A percentile compares a stretch with the other conserved stretches of the same genome.
phyloP scores from a whole-genome alignment of 768 basidiomycete species.

The Suillus weaverae region DNA sequence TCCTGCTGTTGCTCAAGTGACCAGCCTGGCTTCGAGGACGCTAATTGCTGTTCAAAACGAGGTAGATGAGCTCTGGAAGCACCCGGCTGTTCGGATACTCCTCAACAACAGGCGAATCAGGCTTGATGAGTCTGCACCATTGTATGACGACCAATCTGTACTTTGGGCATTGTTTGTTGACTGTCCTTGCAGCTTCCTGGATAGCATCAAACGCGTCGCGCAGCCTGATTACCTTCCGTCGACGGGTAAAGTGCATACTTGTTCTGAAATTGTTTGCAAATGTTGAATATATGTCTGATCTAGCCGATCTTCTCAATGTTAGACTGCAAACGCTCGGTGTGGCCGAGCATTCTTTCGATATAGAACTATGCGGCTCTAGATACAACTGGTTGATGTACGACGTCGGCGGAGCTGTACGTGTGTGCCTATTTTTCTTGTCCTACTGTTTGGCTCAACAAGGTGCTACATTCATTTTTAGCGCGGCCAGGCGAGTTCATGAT shows the following conservation, averaged over 20 bases:
- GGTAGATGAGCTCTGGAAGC: slow-evolving; percentile 67
- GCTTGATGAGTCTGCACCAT: slow-evolving; percentile 74
- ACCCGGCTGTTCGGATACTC: slow-evolving; percentile 61
- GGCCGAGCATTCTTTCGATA: slow-evolving; percentile 72
- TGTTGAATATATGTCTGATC: not conserved
- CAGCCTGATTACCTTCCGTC: slow-evolving; percentile 70
- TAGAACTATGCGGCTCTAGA: slow-evolving; percentile 57
- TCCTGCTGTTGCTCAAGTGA: slow-evolving; percentile 40
- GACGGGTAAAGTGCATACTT: slow-evolving; percentile 46
- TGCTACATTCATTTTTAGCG: slow-evolving; percentile 38
- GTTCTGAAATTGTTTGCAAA: slow-evolving; percentile 8
- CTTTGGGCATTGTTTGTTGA: slow-evolving; percentile 5
- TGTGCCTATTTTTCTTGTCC: slow-evolving; percentile 3
- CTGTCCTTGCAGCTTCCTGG: slow-evolving; percentile 56
- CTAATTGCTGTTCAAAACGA: slow-evolving; percentile 50
- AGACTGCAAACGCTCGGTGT: slow-evolving; percentile 81
- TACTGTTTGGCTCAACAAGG: slow-evolving; percentile 9
- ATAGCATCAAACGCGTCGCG: slow-evolving; percentile 62
- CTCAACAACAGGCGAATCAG: slow-evolving; percentile 57
- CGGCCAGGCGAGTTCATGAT: slow-evolving; percentile 50
- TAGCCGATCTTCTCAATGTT: slow-evolving; percentile 78
- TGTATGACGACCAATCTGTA: slow-evolving; percentile 45
- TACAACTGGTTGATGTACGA: slow-evolving; percentile 83
- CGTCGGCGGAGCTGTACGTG: slow-evolving; percentile 77
- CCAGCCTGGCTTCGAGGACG: slow-evolving; percentile 55